phyloP scores from a whole-genome alignment of 2,329 filamentous ascomycete species.

The Trichoderma sp. region DNA sequence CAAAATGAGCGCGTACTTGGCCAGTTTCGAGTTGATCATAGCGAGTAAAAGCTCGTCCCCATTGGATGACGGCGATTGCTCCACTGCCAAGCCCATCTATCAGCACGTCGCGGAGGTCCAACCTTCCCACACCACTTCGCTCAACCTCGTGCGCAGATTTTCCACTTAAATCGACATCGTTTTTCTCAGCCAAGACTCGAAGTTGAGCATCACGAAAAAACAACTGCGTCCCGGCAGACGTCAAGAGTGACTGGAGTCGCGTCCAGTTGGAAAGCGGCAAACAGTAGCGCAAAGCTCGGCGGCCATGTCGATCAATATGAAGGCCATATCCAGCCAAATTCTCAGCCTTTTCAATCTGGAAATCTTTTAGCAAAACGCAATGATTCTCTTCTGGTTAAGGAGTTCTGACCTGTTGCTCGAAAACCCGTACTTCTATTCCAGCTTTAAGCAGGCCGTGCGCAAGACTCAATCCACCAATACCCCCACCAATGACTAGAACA shows the following conservation, averaged over 20 bases:
- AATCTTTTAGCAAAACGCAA: background rate
- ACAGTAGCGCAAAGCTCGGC: background rate
- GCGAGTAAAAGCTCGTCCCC: background rate
- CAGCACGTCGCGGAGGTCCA: background rate
- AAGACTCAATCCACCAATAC: background rate
- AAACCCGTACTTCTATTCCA: conserved; percentile 1
- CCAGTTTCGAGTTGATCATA: background rate
- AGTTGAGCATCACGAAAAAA: background rate
- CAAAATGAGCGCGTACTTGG: background rate
- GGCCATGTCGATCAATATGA: background rate
- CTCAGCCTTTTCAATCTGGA: background rate
- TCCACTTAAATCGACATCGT: background rate
- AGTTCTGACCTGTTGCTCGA: background rate
- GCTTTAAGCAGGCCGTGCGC: background rate
- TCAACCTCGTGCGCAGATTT: background rate
- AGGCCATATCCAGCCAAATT: background rate
- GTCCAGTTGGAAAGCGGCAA: background rate
- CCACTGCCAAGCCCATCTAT: background rate
- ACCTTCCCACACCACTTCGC: background rate
- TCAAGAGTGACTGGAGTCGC: background rate
- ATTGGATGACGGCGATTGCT: background rate
- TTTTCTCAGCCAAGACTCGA: background rate
- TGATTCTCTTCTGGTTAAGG: background rate
- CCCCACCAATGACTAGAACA: background rate
- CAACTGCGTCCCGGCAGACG: background rate